Base-by-base conservation (phyloP, 805 yeast genomes). In the Candida odintsovae region DNA sequence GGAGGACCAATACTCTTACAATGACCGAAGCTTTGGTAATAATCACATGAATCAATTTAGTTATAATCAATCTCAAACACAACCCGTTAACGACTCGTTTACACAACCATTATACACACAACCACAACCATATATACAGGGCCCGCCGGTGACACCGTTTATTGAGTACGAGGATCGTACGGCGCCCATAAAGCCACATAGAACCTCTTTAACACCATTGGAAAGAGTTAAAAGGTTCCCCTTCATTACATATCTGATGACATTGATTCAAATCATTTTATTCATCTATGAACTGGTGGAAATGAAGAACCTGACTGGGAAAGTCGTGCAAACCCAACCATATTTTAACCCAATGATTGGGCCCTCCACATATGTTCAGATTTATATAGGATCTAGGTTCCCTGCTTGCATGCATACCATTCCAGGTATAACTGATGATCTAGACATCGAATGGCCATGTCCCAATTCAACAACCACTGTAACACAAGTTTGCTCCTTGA, bases 261-360 rank as follows among this genome's bases (percentile, higher is more conserved):
- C 82, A 0, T 37, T 65, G 10, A 69, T 75, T 18, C 82, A 83
- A 55, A 54, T 78, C 5, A 62, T 64, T 8, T 82, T 84, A 9
- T 84, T 84, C 56, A 71, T 82, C 8, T 83, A 73, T 12, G 90
- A 84, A 59, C 62, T 84, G 31, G 74, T 69, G 11, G 68, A 66
- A 46, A 79, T 80, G 86, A 74, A 79, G 6, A 55, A 60, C 6
- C 66, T 77, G 39, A 83, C 90, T 0, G 86, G 87, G 2, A 71
- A 76, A 15, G 78, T 83, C 4, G 73, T 84, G 49, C 87, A 80
- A 58, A 80, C 86, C 0, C 63, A 80, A 53, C 90, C 90, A 6
- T 76, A 78, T 50, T 81, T 84, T 68, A 84, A 84, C 59, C 90
- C 90, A 6, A 83, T 84, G 90, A 60, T 84, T 23, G 90, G 90